phyloP scores from a whole-genome alignment of 2,329 filamentous ascomycete species.

The Diaporthe helianthi region DNA sequence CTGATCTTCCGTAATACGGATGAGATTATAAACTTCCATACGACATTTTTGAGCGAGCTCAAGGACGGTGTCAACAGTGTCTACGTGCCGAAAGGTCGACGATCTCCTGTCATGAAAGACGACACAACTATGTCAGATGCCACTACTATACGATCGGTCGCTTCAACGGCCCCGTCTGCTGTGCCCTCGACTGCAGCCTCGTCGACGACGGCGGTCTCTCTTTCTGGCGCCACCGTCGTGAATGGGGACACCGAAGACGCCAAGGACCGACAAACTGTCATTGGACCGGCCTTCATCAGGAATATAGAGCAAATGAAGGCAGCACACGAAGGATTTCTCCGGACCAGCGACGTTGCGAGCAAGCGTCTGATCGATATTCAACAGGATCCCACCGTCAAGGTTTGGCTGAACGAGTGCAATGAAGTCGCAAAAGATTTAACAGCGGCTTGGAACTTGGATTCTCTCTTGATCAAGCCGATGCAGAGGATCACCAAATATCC shows the following conservation, averaged over 20 bases:
- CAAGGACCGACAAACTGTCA: conserved; percentile 58
- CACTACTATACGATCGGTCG: conserved; percentile 44
- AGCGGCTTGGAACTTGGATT: conserved; percentile 92
- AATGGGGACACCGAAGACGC: conserved; percentile 56
- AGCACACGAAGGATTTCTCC: conserved; percentile 67
- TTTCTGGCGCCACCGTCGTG: conserved; percentile 39
- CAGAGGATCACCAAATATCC: conserved; percentile 95
- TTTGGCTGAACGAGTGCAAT: conserved; percentile 94
- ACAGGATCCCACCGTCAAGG: conserved; percentile 68
- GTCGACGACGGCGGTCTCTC: conserved; percentile 32
- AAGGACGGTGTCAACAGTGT: conserved; percentile 82
- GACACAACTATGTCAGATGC: conserved; percentile 42
- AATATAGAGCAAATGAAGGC: conserved; percentile 68
- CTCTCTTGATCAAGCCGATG: conserved; percentile 95
- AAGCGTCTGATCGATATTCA: conserved; percentile 69
- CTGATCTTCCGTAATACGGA: conserved; percentile 92
- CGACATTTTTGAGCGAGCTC: conserved; percentile 77
- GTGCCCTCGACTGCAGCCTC: conserved; percentile 33
- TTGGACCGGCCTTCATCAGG: conserved; percentile 61
- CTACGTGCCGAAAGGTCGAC: conserved; percentile 69
- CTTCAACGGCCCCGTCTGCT: conserved; percentile 45
- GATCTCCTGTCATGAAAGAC: conserved; percentile 48
- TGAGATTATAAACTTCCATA: conserved; percentile 87
- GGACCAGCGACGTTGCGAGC: conserved; percentile 68
- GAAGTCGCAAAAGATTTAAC: conserved; percentile 92